Base-by-base conservation (phyloP, 768 basidiomycete species). In the Fomitopsis serialis region DNA sequence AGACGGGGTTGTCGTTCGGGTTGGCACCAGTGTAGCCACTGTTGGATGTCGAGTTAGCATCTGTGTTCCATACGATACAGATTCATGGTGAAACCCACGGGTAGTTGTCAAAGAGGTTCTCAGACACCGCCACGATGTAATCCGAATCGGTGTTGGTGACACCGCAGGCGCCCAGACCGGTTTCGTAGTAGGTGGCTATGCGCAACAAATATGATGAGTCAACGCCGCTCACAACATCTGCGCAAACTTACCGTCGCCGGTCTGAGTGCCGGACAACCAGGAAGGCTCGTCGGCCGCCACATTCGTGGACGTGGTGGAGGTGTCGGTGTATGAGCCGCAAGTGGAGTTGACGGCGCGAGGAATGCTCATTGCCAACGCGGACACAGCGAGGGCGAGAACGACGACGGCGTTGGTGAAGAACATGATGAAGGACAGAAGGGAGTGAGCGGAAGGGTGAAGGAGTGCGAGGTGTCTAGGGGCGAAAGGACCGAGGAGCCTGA, bases 1-100 rank as follows among this genome's bases (percentile, higher is more conserved):
- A 92, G 52, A 92, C 66, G 29, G 90, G 88, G 72, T 93, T 91
- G 52, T 57, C 62, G 67, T 92, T 92, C 24, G 89, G 85, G 73
- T 92, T 81, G 8, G 46, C 72, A 24, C 78, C 76, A 17, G 67
- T 49, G 64, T 81, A 85, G 10, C 74, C 78, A 45, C 86, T 89
- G 37, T 35, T 17, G 13, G 19, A 49, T 19, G 45, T 10, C 17
- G 15, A 40, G 8, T 40, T 15, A 40, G 37, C 29, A 32, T 6
- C 11, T 11, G 29, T 32, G 37, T 6, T 40, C 37, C 24, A 43
- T 4, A 21, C 15, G 15, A 40, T 4, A 19, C 4, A 4, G 5
- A 15, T 4, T 17, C 15, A 40, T 19, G 6, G 6, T 22, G 34
- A 40, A 1, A 66, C 83, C 57, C 65, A 85, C 82, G 83, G 83